These are phyloP conservation scores for Gonapodya prolifera DNA, from an alignment of 192 early-diverging fungal genomes.

Conservation along the genomic window DNA sequence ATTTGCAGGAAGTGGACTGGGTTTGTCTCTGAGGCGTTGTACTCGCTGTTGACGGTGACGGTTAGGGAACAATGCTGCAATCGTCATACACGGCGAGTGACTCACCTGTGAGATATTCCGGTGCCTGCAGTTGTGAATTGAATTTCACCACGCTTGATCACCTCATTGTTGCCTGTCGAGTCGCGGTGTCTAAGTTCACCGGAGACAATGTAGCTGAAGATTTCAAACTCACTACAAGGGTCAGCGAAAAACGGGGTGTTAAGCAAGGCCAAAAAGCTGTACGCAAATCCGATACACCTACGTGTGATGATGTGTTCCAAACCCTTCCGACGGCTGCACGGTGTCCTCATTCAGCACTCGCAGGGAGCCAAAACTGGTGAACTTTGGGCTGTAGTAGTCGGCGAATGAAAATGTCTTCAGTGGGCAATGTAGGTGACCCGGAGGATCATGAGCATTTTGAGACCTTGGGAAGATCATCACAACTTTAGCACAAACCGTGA, in stretches of 20 bases:
- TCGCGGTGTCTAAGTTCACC: slow-evolving; percentile 26
- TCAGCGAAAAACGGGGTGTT: background rate
- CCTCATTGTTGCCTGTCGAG: slow-evolving; percentile 28
- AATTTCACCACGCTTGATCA: slow-evolving; percentile 18
- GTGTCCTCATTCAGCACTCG: slow-evolving; percentile 31
- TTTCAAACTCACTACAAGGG: slow-evolving; percentile 17
- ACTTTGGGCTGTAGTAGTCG: slow-evolving; percentile 22
- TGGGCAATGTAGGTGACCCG: too few relatives aligned
- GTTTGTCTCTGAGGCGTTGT: slow-evolving; percentile 10
- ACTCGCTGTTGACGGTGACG: slow-evolving; percentile 9
- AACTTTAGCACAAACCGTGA: background rate
- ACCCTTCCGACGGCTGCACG: slow-evolving; percentile 18
- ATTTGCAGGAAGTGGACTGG: slow-evolving; percentile 23
- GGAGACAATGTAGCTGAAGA: slow-evolving; percentile 26
- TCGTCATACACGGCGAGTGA: background rate
- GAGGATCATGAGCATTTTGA: background rate
- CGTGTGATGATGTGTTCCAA: slow-evolving; percentile 24
- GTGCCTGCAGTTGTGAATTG: slow-evolving; percentile 30
- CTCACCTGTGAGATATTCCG: slow-evolving; percentile 18
- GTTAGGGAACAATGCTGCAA: background rate
- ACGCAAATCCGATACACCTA: background rate
- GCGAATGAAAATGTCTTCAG: slow-evolving; percentile 27
- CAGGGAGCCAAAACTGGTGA: slow-evolving; percentile 16
- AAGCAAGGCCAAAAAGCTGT: background rate
- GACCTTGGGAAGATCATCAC: background rate